Evolutionary conservation across 2,329 filamentous ascomycete species (phyloP), one percentile per base, ranked within the genome.

Genomic region (Xylariales sp.): DNA sequence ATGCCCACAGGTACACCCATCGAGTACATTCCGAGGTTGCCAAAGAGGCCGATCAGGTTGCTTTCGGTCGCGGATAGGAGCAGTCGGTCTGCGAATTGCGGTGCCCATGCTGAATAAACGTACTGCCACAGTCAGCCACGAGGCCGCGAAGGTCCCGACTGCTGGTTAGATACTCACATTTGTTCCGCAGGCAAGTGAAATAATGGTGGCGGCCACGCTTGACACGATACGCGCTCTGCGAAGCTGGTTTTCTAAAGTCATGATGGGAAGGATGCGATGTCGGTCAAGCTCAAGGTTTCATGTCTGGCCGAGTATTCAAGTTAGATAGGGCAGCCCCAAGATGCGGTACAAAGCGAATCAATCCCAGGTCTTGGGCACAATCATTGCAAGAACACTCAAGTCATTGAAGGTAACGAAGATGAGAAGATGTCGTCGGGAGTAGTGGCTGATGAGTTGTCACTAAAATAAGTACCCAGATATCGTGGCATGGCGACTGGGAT

Each of bases 31-130:
- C 91, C 91, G 57, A 97, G 67, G 57, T 91, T 91, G n/a, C 82
- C 86, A 34, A 80, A 76, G n/a, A 86, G 73, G 31, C 86, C 90
- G 58, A 98, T 90, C 51, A 97, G 65, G 64, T 98, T 97, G 64
- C 81, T 89, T 63, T 96, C 76, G 3, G 91, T 97, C n/a, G 93
- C 85, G 11, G 89, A 89, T 46, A 97, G 78, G 59, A 85, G 82
- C 54, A 98, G 73, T 53, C 79, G 82, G 56, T 94, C 83, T 37
- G 90, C 89, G 59, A 96, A 96, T 65, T 96, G 90, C 15, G 93
- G 93, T 11, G 88, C 89, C 90, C 93, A 98, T 65, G 91, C 91
- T 42, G 89, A 96, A 66, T 96, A 98, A 59, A 90, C 91, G 78
- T 98, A 97, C 88, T 96, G 58, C 32, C 12, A 42, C 20, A 38